Evolutionary conservation across 352 stramenopile genomes (phyloP), one percentile per base, ranked within the genome.

Genomic region (Salisapilia sapeloensis): DNA sequence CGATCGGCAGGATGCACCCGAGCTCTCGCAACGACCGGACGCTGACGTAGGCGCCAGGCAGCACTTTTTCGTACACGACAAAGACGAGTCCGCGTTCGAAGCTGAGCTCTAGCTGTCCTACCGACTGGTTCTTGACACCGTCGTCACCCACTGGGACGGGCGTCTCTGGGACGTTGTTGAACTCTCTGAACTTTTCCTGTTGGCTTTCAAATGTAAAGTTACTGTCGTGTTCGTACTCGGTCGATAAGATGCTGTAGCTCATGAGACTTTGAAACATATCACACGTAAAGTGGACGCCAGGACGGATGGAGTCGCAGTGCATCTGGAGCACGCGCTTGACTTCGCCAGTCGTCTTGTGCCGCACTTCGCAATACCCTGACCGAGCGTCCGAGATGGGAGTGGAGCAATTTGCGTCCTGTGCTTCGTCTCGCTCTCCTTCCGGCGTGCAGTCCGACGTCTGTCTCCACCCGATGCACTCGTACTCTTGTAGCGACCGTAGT

Each of bases 391-490:
- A 25, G 29, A 61, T 61, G 18, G 48, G 21, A 2, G 13, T 32
- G 15, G 42, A 32, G 33, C 52, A 61, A 12, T 30, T 31, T 11
- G 32, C 23, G 39, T 56, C 42, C 22, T 36, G 24, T 65, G 46
- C 20, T 22, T 13, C 2, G 38, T 14, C 26, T 71, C 59, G 3
- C 8, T 27, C 33, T 17, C 60, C 64, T 28, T 60, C 36, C 0
- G 66, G 62, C 2, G 33, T 39, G 38, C 66, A 79, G 27, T 62
- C 42, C 3, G 25, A 24, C n/a, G 60, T 67, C 2, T 45, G 44
- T 10, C 45, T 47, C 62, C 62, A 82, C 6, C 56, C 58, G 1
- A 78, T 35, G 26, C 65, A 82, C 44, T 79, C 55, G 18, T 55
- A 74, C n/a, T n/a, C n/a, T n/a, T n/a, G n/a, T n/a, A n/a, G n/a